phyloP scores from a whole-genome alignment of 108 stramenopile genomes.

The Pseudonitzschia multiseries region DNA sequence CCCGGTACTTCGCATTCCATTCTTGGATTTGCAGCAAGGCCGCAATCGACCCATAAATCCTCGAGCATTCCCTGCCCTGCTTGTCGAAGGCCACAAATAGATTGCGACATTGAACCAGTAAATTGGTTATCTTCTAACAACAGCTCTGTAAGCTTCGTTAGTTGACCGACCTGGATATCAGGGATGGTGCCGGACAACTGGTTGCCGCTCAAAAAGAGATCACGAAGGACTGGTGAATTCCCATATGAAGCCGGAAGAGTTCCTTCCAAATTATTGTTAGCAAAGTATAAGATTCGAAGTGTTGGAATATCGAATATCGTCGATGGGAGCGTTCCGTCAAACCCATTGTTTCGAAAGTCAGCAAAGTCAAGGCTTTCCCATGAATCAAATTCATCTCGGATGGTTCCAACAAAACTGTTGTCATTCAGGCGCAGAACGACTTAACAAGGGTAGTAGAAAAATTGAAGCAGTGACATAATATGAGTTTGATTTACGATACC shows the following conservation, averaged over 20 bases:
- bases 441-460: conserved; percentile 3
- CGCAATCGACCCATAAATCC: conserved; percentile 55
- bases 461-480: conserved; percentile 1
- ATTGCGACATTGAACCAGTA: conserved; percentile 45
- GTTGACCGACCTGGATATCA: conserved; percentile 20
- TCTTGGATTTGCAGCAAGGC: conserved; percentile 16
- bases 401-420: conserved; percentile 43
- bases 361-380: conserved; percentile 33
- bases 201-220: conserved; percentile 37
- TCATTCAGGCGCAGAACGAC: conserved; percentile 39
- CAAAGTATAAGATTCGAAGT: conserved; percentile 53
- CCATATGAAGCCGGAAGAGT: conserved; percentile 33
- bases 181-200: conserved; percentile 41
- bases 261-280: conserved; percentile 53
- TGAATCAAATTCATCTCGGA: conserved; percentile 38
- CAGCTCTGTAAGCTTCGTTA: conserved; percentile 40
- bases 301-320: conserved; percentile 44
- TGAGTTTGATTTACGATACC: not conserved
- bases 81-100: conserved; percentile 43
- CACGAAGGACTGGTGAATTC: conserved; percentile 27
- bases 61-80: conserved; percentile 30
- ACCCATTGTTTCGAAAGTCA: conserved; percentile 38
- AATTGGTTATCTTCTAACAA: conserved; percentile 41
- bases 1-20: conserved; percentile 38
- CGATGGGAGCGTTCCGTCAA: conserved; percentile 40